A percentile compares a stretch with the other conserved stretches of the same genome.
Conservation (phyloP, 257 asterid genomes). For the Anisodus acutangulus region DNA sequence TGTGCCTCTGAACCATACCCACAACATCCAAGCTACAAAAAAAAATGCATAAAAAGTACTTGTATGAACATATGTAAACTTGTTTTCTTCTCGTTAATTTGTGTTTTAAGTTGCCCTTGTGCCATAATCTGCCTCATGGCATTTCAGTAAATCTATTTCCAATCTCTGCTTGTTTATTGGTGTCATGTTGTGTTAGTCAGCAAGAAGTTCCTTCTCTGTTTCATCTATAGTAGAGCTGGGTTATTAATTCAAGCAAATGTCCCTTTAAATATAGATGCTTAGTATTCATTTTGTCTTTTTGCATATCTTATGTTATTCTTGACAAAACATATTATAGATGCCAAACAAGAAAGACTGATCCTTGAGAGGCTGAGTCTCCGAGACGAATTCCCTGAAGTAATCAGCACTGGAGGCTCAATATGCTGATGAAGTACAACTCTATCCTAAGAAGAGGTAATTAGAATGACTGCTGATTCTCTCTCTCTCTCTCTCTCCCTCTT, state of each 20-base stretch:
- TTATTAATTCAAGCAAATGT: slow-evolving; percentile 6
- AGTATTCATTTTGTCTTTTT: not conserved
- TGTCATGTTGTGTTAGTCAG: not conserved
- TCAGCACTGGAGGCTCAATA: slow-evolving; percentile 18
- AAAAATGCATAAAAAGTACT: not conserved
- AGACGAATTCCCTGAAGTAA: slow-evolving; percentile 51
- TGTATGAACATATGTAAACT: not conserved
- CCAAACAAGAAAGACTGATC: slow-evolving; percentile 82
- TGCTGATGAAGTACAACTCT: slow-evolving; percentile 11
- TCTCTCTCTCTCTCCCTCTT: not conserved
- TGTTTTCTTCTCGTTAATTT: not conserved
- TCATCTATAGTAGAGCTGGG: slow-evolving; percentile 13
- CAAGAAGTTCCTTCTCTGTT: slow-evolving; percentile 18
- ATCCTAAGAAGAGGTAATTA: slow-evolving; percentile 21
- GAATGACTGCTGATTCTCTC: not conserved
- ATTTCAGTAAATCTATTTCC: slow-evolving; percentile 6
- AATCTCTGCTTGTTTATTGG: not conserved
- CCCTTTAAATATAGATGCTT: not conserved
- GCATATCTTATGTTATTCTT: slow-evolving; percentile 44
- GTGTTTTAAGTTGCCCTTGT: slow-evolving; percentile 1
- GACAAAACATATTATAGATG: slow-evolving; percentile 53
- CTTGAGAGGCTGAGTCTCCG: slow-evolving; percentile 76
- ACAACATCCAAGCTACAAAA: slow-evolving; percentile 24
- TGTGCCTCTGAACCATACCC: slow-evolving; percentile 13
- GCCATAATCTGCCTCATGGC: not conserved